Conservation (phyloP, 2,329 filamentous ascomycete genomes). For the Botryotinia globosa region DNA sequence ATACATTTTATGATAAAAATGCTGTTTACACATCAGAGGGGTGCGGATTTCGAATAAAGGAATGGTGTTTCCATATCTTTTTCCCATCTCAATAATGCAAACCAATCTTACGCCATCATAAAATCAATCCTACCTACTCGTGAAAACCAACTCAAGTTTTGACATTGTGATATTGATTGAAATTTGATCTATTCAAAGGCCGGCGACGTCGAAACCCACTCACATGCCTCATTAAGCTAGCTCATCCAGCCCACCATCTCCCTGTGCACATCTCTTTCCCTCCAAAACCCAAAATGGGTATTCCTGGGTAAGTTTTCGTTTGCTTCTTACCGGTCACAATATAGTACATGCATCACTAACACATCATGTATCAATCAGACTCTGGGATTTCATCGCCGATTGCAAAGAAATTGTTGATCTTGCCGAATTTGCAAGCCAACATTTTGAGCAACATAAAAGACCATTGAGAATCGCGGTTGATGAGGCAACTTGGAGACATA, state of each 20-base stretch:
- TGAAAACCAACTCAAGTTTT: neutral
- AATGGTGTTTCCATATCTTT: neutral
- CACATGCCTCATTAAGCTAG: neutral
- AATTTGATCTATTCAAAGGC: neutral
- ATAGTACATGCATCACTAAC: neutral
- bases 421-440: constrained; percentile 61
- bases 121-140: neutral
- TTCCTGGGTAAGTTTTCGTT: neutral
- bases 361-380: neutral
- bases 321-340: neutral
- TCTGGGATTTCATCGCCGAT: constrained; percentile 19
- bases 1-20: neutral
- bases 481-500: constrained; percentile 79
- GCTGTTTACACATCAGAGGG: neutral
- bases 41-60: neutral
- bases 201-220: neutral
- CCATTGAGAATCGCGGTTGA: constrained; percentile 85
- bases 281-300: neutral
- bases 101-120: neutral
- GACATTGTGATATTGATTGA: neutral
- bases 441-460: constrained; percentile 63
- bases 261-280: neutral
- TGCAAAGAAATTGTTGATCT: constrained; percentile 11
- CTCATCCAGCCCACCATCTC: neutral
- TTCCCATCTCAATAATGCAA: neutral